Evolutionary conservation across 495 filamentous ascomycete genomes (phyloP).

Genomic region (Penicillium taxi): DNA sequence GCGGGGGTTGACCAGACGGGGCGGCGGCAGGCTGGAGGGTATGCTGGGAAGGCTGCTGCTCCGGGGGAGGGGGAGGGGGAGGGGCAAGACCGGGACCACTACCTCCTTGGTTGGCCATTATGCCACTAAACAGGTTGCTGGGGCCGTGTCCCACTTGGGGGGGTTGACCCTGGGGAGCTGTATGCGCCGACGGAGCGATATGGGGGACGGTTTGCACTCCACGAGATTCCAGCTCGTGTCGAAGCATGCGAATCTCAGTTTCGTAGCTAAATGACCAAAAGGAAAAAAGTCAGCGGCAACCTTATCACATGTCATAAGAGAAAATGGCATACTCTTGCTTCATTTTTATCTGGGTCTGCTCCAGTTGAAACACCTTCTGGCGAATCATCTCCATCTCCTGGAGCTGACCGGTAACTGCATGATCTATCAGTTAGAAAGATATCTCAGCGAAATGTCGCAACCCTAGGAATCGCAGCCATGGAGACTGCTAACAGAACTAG

Average conservation of each 20-base stretch:
- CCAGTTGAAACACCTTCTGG: slow-evolving; percentile 81
- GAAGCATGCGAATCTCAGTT: slow-evolving; percentile 76
- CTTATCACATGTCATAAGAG: not conserved
- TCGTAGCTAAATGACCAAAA: slow-evolving; percentile 76
- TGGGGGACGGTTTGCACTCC: slow-evolving; percentile 64
- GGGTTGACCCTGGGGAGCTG: slow-evolving; percentile 73
- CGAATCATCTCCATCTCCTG: slow-evolving; percentile 89
- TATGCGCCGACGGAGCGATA: slow-evolving; percentile 59
- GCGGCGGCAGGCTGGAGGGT: slow-evolving; percentile 52
- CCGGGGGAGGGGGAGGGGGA: slow-evolving; percentile 65
- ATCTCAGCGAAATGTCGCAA: slow-evolving; percentile 23
- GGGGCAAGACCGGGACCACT: slow-evolving; percentile 85
- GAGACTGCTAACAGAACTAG: too few relatives aligned
- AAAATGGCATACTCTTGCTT: slow-evolving; percentile 70
- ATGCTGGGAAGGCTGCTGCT: slow-evolving; percentile 52
- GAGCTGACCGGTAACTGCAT: slow-evolving; percentile 71
- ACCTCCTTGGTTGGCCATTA: slow-evolving; percentile 84
- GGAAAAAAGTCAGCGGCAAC: not conserved
- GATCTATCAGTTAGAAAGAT: slow-evolving; percentile 25
- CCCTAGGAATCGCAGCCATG: slow-evolving; percentile 11
- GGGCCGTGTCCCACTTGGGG: slow-evolving; percentile 86
- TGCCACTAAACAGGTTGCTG: slow-evolving; percentile 85
- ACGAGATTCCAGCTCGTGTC: slow-evolving; percentile 80
- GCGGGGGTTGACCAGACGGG: slow-evolving; percentile 53
- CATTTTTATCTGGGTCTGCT: slow-evolving; percentile 75